These are phyloP conservation scores for Colletotrichum ledebouriae DNA, from an alignment of 2,329 filamentous ascomycete species.

Conservation along the genomic window DNA sequence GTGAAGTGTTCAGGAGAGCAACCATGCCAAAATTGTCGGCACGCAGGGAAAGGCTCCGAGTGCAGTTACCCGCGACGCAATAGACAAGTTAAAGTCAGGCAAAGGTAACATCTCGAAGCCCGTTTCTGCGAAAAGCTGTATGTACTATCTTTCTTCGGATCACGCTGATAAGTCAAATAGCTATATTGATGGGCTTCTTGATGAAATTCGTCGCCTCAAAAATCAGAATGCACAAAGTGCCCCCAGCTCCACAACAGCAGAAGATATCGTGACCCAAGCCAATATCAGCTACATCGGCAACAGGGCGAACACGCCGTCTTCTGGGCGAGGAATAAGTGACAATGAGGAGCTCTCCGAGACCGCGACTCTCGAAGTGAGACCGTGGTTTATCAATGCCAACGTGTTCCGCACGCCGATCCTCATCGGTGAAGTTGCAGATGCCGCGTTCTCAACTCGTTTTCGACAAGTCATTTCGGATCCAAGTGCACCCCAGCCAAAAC, in stretches of 20 bases:
- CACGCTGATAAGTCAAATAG: constrained; percentile 37
- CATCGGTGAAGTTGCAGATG: constrained; percentile 53
- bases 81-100: constrained; percentile 51
- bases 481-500: constrained; percentile 44
- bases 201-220: constrained; percentile 52
- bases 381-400: constrained; percentile 53
- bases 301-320: constrained; percentile 20
- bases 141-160: too few species aligned
- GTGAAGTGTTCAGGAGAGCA: constrained; percentile 53
- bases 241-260: neutral
- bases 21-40: constrained; percentile 51
- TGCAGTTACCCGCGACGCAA: constrained; percentile 53
- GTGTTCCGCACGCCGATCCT: constrained; percentile 51
- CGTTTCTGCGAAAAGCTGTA: neutral
- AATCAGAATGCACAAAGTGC: constrained; percentile 26
- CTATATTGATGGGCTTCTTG: constrained; percentile 52
- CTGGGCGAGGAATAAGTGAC: constrained; percentile 14
- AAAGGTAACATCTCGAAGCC: constrained; percentile 49
- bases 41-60: constrained; percentile 49
- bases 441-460: constrained; percentile 54
- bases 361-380: constrained; percentile 41
- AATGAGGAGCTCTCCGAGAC: constrained; percentile 8
- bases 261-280: constrained; percentile 1
- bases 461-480: constrained; percentile 51
- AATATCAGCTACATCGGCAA: constrained; percentile 11